Evolutionary conservation across 371 early-diverging fungal genomes (phyloP).

Genomic region (Mortierella sp.): DNA sequence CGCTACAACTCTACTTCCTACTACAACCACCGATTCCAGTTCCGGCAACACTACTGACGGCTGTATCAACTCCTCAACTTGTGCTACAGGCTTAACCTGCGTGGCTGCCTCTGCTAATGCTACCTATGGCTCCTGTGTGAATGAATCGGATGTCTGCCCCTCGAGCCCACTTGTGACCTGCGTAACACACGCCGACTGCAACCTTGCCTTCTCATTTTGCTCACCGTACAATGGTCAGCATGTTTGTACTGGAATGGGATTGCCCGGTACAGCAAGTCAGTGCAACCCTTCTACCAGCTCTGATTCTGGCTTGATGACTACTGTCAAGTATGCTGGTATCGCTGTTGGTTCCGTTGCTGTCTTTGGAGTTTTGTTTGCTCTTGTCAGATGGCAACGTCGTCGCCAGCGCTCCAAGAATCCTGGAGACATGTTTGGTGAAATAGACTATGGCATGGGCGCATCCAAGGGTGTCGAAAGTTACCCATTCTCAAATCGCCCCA

Average conservation of each 20-base stretch:
- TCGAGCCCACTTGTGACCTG: conserved; percentile 11
- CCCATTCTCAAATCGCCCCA: conserved; percentile 41
- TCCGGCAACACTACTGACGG: background rate
- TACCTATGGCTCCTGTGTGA: conserved; percentile 12
- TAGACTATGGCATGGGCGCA: conserved; percentile 43
- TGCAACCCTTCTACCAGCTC: conserved; percentile 2
- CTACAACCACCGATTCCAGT: background rate
- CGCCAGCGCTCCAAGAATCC: conserved; percentile 35
- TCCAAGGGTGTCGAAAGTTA: conserved; percentile 32
- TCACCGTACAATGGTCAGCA: background rate
- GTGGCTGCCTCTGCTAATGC: conserved; percentile 3
- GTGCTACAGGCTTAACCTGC: conserved; percentile 12
- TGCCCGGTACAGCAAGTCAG: conserved; percentile 13
- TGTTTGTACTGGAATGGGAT: conserved; percentile 32
- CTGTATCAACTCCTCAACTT: conserved; percentile 20
- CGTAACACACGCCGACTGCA: conserved; percentile 23
- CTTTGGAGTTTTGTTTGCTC: conserved; percentile 31
- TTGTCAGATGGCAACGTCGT: conserved; percentile 49
- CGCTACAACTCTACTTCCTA: background rate
- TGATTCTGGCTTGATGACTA: conserved; percentile 8
- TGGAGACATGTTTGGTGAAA: conserved; percentile 44
- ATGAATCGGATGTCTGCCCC: background rate
- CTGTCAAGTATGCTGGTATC: conserved; percentile 45
- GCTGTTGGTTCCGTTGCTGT: conserved; percentile 45
- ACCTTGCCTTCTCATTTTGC: conserved; percentile 25